phyloP scores from a whole-genome alignment of 345 rosid species.

The Erysimum cheiranthoides region DNA sequence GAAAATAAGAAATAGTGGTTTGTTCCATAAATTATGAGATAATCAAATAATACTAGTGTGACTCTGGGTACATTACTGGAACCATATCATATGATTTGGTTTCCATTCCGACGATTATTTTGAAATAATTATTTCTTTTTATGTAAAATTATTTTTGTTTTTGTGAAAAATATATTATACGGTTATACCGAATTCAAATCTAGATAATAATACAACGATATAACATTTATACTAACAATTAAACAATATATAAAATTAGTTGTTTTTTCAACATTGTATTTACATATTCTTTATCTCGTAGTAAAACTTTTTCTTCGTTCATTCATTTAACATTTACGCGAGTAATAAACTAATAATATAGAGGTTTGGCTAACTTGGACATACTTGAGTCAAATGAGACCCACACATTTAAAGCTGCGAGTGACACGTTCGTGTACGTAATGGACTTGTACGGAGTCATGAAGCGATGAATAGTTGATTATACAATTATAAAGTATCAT shows the following conservation, averaged over 20 bases:
- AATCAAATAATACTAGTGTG: conserved; percentile 1
- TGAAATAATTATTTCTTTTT: background rate
- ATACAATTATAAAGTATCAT: conserved; percentile 16
- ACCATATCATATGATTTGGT: background rate
- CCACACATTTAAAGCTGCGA: conserved; percentile 3
- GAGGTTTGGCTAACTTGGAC: background rate
- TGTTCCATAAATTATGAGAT: background rate
- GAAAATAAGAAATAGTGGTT: background rate
- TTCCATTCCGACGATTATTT: background rate
- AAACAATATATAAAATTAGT: background rate
- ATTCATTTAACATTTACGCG: background rate
- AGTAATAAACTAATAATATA: too few relatives aligned
- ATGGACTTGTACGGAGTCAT: conserved; percentile 38
- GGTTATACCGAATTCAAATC: background rate
- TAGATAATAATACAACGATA: background rate
- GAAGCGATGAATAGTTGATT: conserved; percentile 22
- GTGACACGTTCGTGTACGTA: conserved; percentile 37
- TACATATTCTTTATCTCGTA: background rate
- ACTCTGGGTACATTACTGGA: conserved; percentile 4
- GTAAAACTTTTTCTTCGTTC: background rate
- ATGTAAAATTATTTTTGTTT: background rate
- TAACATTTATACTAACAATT: background rate
- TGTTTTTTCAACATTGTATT: background rate
- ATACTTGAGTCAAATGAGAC: conserved; percentile 14
- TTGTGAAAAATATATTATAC: background rate